Conservation (phyloP, 1,139 yeast genomes). For the Candida frijolesensis region DNA sequence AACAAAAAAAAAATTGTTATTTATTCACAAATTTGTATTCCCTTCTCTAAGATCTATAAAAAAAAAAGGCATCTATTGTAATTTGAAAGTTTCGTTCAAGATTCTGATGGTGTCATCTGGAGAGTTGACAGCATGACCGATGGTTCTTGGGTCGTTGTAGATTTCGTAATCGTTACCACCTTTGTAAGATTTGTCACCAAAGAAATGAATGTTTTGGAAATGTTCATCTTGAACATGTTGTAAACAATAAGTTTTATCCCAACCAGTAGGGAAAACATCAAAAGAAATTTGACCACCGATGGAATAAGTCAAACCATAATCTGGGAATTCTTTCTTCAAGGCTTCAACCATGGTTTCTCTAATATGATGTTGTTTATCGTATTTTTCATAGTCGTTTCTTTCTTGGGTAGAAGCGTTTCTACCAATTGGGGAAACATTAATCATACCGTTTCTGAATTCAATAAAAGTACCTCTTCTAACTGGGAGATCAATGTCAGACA, state of each 20-base stretch:
- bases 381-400: slow-evolving; percentile 88
- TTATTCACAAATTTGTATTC: slow-evolving; percentile 1
- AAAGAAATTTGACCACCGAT: slow-evolving; percentile 99
- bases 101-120: slow-evolving; percentile 88
- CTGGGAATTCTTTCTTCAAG: slow-evolving; percentile 78
- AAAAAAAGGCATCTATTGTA: slow-evolving; percentile 20
- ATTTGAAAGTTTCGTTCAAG: slow-evolving; percentile 76
- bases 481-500: slow-evolving; percentile 86
- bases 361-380: slow-evolving; percentile 74
- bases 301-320: slow-evolving; percentile 86
- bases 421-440: slow-evolving; percentile 96
- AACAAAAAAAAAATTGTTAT: neutral
- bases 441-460: slow-evolving; percentile 99
- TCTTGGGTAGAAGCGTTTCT: slow-evolving; percentile 95
- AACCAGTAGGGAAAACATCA: slow-evolving; percentile 99
- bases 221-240: slow-evolving; percentile 87
- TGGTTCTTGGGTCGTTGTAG: slow-evolving; percentile 85
- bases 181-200: slow-evolving; percentile 95
- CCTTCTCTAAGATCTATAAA: neutral
- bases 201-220: slow-evolving; percentile 89
- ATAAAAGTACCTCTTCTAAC: slow-evolving; percentile 95
- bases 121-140: slow-evolving; percentile 88
- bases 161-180: slow-evolving; percentile 99
- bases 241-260: slow-evolving; percentile 99
- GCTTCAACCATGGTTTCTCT: slow-evolving; percentile 85